A percentile compares a stretch with the other conserved stretches of the same genome.
phyloP scores from a whole-genome alignment of 805 yeast species.

The Wickerhamiella galacta region DNA sequence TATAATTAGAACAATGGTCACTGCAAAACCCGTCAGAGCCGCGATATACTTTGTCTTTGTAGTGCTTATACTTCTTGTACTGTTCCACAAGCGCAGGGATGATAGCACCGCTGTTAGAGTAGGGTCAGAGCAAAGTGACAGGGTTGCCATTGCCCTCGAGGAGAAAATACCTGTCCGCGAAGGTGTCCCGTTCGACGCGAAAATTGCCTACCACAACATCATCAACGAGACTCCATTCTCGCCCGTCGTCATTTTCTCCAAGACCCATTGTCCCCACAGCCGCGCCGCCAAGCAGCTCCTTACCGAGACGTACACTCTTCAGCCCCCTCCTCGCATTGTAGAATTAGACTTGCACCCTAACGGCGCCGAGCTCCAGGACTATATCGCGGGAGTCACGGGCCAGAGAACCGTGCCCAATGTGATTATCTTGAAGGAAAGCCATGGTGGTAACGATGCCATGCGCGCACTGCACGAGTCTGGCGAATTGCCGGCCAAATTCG shows the following conservation, averaged over 20 bases:
- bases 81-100: too few species aligned
- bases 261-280: slow-evolving; percentile 57
- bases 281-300: slow-evolving; percentile 52
- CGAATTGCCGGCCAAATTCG: slow-evolving; percentile 33
- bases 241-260: slow-evolving; percentile 32
- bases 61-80: too few species aligned
- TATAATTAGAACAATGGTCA: too few species aligned
- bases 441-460: slow-evolving; percentile 86
- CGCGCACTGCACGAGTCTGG: slow-evolving; percentile 40
- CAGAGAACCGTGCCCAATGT: slow-evolving; percentile 85
- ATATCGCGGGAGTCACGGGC: slow-evolving; percentile 52
- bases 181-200: slow-evolving; percentile 2
- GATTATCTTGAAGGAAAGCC: slow-evolving; percentile 50
- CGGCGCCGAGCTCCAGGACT: slow-evolving; percentile 60
- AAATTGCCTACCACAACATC: slow-evolving; percentile 6
- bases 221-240: slow-evolving; percentile 7
- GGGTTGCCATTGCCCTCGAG: too few species aligned
- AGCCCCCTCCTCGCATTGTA: slow-evolving; percentile 56
- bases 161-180: slow-evolving; percentile 1
- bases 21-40: too few species aligned
- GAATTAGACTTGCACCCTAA: slow-evolving; percentile 70
- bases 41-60: too few species aligned
- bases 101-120: too few species aligned
- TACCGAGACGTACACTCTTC: slow-evolving; percentile 42
- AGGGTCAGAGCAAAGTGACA: too few species aligned